phyloP scores from a whole-genome alignment of 768 basidiomycete genomes.

The Phaeotremella skinneri region DNA sequence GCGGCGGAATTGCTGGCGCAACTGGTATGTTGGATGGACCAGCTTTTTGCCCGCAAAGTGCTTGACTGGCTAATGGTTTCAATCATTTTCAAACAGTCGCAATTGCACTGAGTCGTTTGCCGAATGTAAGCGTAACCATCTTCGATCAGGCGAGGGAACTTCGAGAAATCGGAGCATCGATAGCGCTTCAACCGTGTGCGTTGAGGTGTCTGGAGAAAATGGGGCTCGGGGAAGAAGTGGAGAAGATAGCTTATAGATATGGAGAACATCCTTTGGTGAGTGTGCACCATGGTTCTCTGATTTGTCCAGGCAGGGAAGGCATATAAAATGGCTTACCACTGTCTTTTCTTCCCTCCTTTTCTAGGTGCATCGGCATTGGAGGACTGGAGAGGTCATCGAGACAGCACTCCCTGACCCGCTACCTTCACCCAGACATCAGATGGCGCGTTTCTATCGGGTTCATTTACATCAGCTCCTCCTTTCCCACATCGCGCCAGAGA shows the following conservation, averaged over 20 bases:
- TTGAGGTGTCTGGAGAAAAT: slow-evolving; percentile 2
- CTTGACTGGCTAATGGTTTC: no score
- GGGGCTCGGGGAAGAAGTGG: background rate
- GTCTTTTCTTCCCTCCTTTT: background rate
- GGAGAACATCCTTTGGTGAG: slow-evolving; percentile 2
- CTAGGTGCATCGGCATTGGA: slow-evolving; percentile 1
- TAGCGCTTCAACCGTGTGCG: background rate
- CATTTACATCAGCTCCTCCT: slow-evolving; percentile 2
- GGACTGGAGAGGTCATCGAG: background rate
- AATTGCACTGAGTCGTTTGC: slow-evolving; percentile 20
- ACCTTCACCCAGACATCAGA: background rate
- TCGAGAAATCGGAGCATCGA: slow-evolving; percentile 35
- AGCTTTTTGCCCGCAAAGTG: no score
- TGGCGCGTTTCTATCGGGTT: background rate
- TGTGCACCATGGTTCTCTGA: no score
- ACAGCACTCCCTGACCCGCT: background rate
- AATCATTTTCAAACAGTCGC: slow-evolving; percentile 9
- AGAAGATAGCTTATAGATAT: background rate
- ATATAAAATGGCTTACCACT: no score
- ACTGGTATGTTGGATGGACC: no score
- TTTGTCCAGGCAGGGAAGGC: no score
- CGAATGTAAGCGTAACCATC: slow-evolving; percentile 23
- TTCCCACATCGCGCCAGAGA: background rate
- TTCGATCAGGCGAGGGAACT: slow-evolving; percentile 39
- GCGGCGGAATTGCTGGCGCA: background rate